Evolutionary conservation across 768 basidiomycete genomes (phyloP).

Genomic region (Boletus reticuloceps): DNA sequence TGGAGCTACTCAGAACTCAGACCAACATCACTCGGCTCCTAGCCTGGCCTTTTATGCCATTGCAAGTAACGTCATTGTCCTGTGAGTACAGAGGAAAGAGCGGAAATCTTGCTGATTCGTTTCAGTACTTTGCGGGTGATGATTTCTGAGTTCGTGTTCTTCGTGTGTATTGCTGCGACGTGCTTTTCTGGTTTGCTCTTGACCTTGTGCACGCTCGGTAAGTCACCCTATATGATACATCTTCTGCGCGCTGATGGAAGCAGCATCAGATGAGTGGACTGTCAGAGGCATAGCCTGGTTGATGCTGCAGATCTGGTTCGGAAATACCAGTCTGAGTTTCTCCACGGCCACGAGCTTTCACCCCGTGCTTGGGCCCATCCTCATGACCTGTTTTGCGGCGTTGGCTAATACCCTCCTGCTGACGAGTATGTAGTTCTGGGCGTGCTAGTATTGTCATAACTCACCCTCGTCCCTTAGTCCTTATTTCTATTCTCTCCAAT

Average conservation of each 20-base stretch:
- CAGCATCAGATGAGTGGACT: slow-evolving; percentile 30
- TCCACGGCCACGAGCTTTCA: slow-evolving; percentile 57
- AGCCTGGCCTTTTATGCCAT: slow-evolving; percentile 80
- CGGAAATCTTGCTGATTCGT: slow-evolving; percentile 4
- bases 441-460: neutral
- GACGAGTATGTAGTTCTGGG: slow-evolving; percentile 55
- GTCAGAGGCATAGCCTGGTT: slow-evolving; percentile 69
- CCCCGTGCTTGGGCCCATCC: slow-evolving; percentile 69
- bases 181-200: slow-evolving; percentile 79
- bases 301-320: slow-evolving; percentile 87
- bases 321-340: slow-evolving; percentile 66
- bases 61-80: slow-evolving; percentile 72
- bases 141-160: slow-evolving; percentile 77
- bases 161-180: slow-evolving; percentile 70
- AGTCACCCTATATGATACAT: neutral
- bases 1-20: neutral
- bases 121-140: slow-evolving; percentile 75
- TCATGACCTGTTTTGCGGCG: slow-evolving; percentile 80
- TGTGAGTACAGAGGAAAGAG: slow-evolving; percentile 45
- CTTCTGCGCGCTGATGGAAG: slow-evolving; percentile 24
- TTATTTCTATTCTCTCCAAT: slow-evolving; percentile 90
- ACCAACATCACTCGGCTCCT: neutral
- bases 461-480: slow-evolving; percentile 33
- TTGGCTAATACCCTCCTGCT: slow-evolving; percentile 75
- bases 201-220: slow-evolving; percentile 53